Conservation (phyloP, 148 eudicot genomes). For the Chenopodium suecicum region DNA sequence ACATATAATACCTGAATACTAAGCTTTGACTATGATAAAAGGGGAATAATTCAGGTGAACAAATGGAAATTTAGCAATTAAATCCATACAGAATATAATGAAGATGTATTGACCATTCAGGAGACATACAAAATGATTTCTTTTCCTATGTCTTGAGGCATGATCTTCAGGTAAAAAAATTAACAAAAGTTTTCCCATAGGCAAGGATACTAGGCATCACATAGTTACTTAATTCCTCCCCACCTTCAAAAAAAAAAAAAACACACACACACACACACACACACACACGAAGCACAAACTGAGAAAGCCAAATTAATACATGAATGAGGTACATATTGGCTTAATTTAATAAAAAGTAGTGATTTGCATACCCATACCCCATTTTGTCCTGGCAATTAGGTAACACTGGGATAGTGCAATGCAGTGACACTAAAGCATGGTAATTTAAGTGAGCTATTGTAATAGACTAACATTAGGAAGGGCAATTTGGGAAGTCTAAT, state of each 20-base stretch:
- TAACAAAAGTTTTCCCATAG: not conserved
- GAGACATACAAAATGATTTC: not conserved
- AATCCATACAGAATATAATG: not conserved
- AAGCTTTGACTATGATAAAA: not conserved
- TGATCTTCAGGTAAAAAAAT: not conserved
- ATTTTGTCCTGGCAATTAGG: too few relatives aligned
- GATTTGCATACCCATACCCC: too few relatives aligned
- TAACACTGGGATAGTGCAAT: not conserved
- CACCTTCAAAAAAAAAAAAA: too few relatives aligned
- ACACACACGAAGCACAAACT: too few relatives aligned
- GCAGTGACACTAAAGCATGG: not conserved
- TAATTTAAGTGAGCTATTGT: not conserved
- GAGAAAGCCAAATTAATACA: too few relatives aligned
- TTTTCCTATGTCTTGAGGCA: not conserved
- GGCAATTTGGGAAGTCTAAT: too few relatives aligned
- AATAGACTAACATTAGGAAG: too few relatives aligned
- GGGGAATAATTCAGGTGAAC: not conserved
- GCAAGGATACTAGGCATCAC: not conserved
- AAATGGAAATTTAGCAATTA: constrained; percentile 3
- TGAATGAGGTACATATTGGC: too few relatives aligned
- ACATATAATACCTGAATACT: not conserved
- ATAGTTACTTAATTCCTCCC: too few relatives aligned
- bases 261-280: too few relatives aligned
- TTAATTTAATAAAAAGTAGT: too few relatives aligned
- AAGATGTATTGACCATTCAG: not conserved